A percentile compares a stretch with the other conserved stretches of the same genome.
These are phyloP conservation scores for Zasmidium citrigriseum DNA, from an alignment of 2,329 filamentous ascomycete species.

Conservation along the genomic window DNA sequence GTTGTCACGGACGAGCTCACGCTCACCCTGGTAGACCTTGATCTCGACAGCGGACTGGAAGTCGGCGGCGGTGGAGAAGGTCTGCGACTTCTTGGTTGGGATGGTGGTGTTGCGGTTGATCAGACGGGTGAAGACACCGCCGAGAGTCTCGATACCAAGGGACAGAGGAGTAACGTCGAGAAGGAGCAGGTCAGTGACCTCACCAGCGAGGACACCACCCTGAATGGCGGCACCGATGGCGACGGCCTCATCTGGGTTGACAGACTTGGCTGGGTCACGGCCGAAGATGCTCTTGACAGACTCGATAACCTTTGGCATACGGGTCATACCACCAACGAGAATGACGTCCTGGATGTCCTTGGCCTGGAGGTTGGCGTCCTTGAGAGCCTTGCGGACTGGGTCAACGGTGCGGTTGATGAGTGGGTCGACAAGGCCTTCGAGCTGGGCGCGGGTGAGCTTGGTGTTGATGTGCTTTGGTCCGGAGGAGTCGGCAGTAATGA, in stretches of 20 bases:
- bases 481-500: constrained; percentile 94
- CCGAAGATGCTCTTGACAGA: constrained; percentile 97
- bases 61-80: constrained; percentile 95
- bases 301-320: constrained; percentile 97
- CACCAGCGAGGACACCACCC: constrained; percentile 92
- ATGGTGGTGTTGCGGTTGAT: constrained; percentile 99
- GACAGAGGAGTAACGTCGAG: constrained; percentile 95
- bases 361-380: constrained; percentile 87
- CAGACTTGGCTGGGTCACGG: constrained; percentile 93
- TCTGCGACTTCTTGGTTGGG: constrained; percentile 98
- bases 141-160: constrained; percentile 96
- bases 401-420: constrained; percentile 85
- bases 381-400: constrained; percentile 92
- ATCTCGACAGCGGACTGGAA: constrained; percentile 99
- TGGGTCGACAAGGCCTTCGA: constrained; percentile 89
- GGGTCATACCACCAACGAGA: constrained; percentile 97
- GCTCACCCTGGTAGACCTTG: constrained; percentile 99
- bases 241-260: constrained; percentile 98
- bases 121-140: constrained; percentile 94
- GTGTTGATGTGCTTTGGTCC: constrained; percentile 98
- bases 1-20: constrained; percentile 98
- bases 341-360: constrained; percentile 98
- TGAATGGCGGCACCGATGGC: constrained; percentile 97
- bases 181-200: constrained; percentile 92
- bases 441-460: constrained; percentile 89